Percentiles rank a stretch among this genome's conserved stretches.
Conservation (phyloP, 495 filamentous ascomycete species). For the Ramalina peruviana region DNA sequence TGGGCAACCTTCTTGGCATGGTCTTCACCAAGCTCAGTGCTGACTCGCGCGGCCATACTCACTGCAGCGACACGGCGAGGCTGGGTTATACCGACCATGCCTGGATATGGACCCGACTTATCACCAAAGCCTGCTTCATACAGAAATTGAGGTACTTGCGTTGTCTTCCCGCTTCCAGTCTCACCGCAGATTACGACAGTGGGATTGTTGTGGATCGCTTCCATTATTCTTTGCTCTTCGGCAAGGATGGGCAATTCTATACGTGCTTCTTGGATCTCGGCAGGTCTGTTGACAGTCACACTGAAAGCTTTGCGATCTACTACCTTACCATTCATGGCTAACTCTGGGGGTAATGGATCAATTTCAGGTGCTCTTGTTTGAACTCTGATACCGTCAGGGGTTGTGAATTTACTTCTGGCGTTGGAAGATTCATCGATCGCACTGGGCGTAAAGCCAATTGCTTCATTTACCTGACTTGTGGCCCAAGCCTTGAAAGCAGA, state of each 20-base stretch:
- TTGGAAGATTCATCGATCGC: constrained; percentile 11
- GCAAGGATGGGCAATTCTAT: constrained; percentile 79
- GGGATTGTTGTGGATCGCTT: constrained; percentile 81
- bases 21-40: constrained; percentile 61
- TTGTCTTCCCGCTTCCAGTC: constrained; percentile 95
- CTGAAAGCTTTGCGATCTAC: constrained; percentile 58
- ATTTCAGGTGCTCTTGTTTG: constrained; percentile 46
- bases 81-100: constrained; percentile 91
- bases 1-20: constrained; percentile 60
- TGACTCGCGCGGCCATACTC: constrained; percentile 88
- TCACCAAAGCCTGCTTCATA: constrained; percentile 87
- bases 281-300: constrained; percentile 53
- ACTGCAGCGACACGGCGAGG: constrained; percentile 86
- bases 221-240: constrained; percentile 97
- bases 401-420: constrained; percentile 12
- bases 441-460: constrained; percentile 45
- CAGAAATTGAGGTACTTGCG: constrained; percentile 89
- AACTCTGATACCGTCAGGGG: constrained; percentile 33
- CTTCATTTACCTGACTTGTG: constrained; percentile 66
- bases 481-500: constrained; percentile 95
- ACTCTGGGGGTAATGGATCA: constrained; percentile 64
- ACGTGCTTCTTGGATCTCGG: constrained; percentile 63
- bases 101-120: constrained; percentile 61
- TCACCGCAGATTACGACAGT: constrained; percentile 87
- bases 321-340: constrained; percentile 47